Base-by-base conservation (phyloP, 140 eudicot genomes). In the Stevia rebaudiana region DNA sequence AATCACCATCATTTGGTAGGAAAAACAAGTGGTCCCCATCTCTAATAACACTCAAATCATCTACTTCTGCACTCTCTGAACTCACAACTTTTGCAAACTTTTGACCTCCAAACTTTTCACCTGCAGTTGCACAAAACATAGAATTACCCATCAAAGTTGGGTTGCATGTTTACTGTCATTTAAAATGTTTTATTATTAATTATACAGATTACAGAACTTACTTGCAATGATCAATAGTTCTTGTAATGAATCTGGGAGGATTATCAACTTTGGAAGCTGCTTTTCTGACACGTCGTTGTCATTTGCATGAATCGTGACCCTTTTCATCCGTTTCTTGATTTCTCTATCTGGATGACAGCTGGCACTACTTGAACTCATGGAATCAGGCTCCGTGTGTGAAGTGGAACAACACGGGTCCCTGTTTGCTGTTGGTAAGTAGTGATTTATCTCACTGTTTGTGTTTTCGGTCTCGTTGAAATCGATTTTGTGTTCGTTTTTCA, bases 1-100 rank as follows among this genome's bases (percentile, higher is more conserved):
- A 61, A 60, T 70, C 73, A 35, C 57, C 52, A 57, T 86, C 70
- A 15, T 69, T 68, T 75, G 81, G 68, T 48, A 81, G 64, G 67
- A 89, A 70, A 79, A 84, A 90, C 86, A 90, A 72, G 67, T 84
- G 95, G 72, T 90, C 97, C 10, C 95, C 97, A 76, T 86, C 97
- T 71, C 95, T 68, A 31, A 90, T 44, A 53, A 90, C 95, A 73
- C 76, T 80, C 67, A 86, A 35, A 67, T 90, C 97, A 66, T 86
- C 97, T 77, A 90, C 81, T 67, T 90, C 97, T 75, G 97, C 90
- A 55, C 79, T 68, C 77, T 86, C 97, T 30, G 88, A 77, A 63
- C 74, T 86, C 61, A 82, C 84, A 46, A 84, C 70, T 53, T 73
- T 82, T 46, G 82, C 71, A 61, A 78, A 77, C 21, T 71, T 62